Conservation (phyloP, 2,329 filamentous ascomycete species). For the Ceratocystis cubensis region DNA sequence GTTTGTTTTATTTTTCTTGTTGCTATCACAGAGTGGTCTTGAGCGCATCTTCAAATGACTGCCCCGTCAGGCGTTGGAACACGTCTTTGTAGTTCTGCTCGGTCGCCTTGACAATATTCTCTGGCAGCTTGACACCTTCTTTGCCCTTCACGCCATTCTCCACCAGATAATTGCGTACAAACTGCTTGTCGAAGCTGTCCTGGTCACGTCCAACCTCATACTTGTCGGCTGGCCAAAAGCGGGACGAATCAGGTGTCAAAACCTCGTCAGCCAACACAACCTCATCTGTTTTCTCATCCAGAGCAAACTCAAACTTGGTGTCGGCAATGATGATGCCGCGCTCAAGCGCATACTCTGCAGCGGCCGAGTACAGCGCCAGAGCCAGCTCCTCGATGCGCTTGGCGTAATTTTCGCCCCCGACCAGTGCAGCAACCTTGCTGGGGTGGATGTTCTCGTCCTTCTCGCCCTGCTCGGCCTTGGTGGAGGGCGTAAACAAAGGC, state of each 20-base stretch:
- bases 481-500: slow-evolving; percentile 62
- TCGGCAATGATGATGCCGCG: slow-evolving; percentile 33
- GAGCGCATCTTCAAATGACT: slow-evolving; percentile 30
- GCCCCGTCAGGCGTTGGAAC: slow-evolving; percentile 52
- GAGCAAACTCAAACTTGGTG: slow-evolving; percentile 43
- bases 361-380: slow-evolving; percentile 31
- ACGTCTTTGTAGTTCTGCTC: slow-evolving; percentile 63
- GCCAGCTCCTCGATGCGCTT: slow-evolving; percentile 27
- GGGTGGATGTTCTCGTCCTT: slow-evolving; percentile 80
- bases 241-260: slow-evolving; percentile 67
- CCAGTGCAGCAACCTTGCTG: slow-evolving; percentile 44
- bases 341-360: slow-evolving; percentile 46
- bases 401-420: slow-evolving; percentile 28
- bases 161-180: slow-evolving; percentile 70
- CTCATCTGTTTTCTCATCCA: slow-evolving; percentile 26
- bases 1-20: neutral
- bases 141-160: slow-evolving; percentile 44
- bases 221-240: slow-evolving; percentile 70
- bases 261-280: slow-evolving; percentile 58
- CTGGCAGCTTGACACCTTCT: slow-evolving; percentile 42
- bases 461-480: slow-evolving; percentile 67
- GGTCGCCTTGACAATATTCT: slow-evolving; percentile 57
- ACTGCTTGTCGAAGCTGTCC: slow-evolving; percentile 82
- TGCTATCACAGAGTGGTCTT: slow-evolving; percentile 9
- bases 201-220: slow-evolving; percentile 56